Conservation (phyloP, 768 basidiomycete species). For the Naganishia onofrii region DNA sequence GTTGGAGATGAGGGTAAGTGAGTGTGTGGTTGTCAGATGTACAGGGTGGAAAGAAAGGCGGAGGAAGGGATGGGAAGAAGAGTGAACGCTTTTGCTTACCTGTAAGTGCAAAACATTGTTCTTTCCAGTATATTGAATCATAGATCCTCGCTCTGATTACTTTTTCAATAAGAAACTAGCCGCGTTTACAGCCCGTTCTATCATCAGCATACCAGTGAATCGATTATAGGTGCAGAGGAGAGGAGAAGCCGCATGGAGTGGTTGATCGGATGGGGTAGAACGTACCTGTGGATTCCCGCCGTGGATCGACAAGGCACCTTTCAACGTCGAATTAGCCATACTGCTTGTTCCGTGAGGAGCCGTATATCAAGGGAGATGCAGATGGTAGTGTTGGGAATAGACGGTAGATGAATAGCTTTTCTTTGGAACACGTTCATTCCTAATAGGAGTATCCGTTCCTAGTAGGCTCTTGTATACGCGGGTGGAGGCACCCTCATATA, state of each 20-base stretch:
- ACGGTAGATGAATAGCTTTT: too few species aligned
- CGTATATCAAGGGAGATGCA: too few species aligned
- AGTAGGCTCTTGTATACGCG: neutral
- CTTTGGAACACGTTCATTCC: too few species aligned
- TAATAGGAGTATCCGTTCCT: too few species aligned
- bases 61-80: neutral
- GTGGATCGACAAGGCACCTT: constrained; percentile 83
- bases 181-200: neutral
- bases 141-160: constrained; percentile 95
- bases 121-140: constrained; percentile 94
- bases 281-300: constrained; percentile 92
- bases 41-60: neutral
- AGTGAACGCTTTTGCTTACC: constrained; percentile 56
- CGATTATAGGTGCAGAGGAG: neutral
- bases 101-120: constrained; percentile 95
- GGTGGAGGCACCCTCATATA: neutral
- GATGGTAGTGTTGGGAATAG: too few species aligned
- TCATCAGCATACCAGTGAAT: too few species aligned
- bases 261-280: too few species aligned
- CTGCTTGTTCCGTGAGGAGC: neutral
- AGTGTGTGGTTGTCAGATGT: too few species aligned
- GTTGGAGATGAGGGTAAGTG: too few species aligned
- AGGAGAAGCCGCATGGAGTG: neutral
- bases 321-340: constrained; percentile 88
- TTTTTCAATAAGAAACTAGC: constrained; percentile 87